Base-by-base conservation (phyloP, 2,329 filamentous ascomycete species). In the Cladosporium velox region DNA sequence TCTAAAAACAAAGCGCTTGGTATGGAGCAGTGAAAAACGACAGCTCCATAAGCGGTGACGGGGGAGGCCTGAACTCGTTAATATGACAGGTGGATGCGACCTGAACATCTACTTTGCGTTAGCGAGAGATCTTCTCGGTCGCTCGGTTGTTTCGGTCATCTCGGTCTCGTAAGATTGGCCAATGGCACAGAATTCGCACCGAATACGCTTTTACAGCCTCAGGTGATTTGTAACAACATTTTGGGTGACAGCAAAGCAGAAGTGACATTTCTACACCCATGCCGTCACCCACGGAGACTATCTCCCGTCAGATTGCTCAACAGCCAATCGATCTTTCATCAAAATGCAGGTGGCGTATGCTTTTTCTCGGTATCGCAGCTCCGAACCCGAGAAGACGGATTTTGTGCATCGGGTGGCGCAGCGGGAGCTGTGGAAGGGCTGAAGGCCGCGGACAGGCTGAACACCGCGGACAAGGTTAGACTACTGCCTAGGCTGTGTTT, bases 391-490 rank as follows among this genome's bases (percentile, higher is more conserved):
- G 30, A 26, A 34, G 52, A 55, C n/a, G 52, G 52, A 15, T 21
- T 11, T 55, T 55, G 52, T 55, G 52, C 52, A 34, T 30, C 52
- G 52, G 52, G 52, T 55, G 52, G 52, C 52, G 52, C 52, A 55
- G 52, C 52, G 52, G 24, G 24, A 24, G 24, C 24, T 24, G 24
- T 24, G 24, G 52, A 10, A 55, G 51, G 28, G 21, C 28, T 30
- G 52, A 11, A 30, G 10, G 28, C 28, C 30, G 52, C 28, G 52
- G 52, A 55, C 32, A 47, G 41, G 41, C 41, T 47, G n/a, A 21
- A 12, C 8, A 47, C 41, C 41, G 41, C 41, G 41, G 41, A 47
- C 41, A 11, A 47, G 41, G 41, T 47, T 47, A 21, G n/a, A 21
- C 41, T 47, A 47, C n/a, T 35, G 34, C 34, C 41, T 47, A 47